These are phyloP conservation scores for Chalciporus sp. DNA, from an alignment of 1,284 basidiomycete species.

Conservation along the genomic window DNA sequence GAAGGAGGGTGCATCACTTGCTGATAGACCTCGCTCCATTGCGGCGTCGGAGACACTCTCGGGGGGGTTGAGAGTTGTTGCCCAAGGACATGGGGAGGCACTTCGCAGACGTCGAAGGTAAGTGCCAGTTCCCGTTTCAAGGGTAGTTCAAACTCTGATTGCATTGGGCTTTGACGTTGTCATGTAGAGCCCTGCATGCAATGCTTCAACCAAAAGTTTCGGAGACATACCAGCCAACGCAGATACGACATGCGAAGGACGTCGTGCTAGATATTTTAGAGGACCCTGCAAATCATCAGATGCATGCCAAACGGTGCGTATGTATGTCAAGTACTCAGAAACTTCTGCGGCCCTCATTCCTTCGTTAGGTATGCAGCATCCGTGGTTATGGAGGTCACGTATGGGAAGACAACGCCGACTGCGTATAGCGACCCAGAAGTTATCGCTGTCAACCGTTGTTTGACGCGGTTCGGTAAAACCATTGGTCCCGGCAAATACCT, in stretches of 20 bases:
- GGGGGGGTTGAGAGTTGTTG: slow-evolving; percentile 15
- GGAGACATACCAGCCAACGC: slow-evolving; percentile 47
- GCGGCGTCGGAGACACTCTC: slow-evolving; percentile 21
- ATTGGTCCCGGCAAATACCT: slow-evolving; percentile 42
- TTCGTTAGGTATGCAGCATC: slow-evolving; percentile 58
- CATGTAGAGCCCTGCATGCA: slow-evolving; percentile 53
- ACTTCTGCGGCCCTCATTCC: neutral
- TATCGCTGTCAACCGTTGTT: slow-evolving; percentile 8
- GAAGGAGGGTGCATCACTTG: slow-evolving; percentile 24
- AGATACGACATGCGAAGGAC: slow-evolving; percentile 48
- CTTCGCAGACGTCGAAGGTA: slow-evolving; percentile 19
- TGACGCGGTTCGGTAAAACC: slow-evolving; percentile 43
- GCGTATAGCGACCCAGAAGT: slow-evolving; percentile 36
- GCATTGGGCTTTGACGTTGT: neutral
- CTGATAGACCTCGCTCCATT: slow-evolving; percentile 27
- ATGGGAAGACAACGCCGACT: slow-evolving; percentile 49
- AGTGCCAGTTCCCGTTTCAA: neutral
- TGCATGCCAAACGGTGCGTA: slow-evolving; percentile 50
- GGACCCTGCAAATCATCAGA: slow-evolving; percentile 50
- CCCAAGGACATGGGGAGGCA: slow-evolving; percentile 4
- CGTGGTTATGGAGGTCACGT: slow-evolving; percentile 65
- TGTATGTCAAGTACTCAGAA: neutral
- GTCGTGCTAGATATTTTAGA: slow-evolving; percentile 55
- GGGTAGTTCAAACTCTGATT: neutral
- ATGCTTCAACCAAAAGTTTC: slow-evolving; percentile 53